These are phyloP conservation scores for Gyromitra esculenta DNA, from an alignment of 2,329 filamentous ascomycete species.

Conservation along the genomic window DNA sequence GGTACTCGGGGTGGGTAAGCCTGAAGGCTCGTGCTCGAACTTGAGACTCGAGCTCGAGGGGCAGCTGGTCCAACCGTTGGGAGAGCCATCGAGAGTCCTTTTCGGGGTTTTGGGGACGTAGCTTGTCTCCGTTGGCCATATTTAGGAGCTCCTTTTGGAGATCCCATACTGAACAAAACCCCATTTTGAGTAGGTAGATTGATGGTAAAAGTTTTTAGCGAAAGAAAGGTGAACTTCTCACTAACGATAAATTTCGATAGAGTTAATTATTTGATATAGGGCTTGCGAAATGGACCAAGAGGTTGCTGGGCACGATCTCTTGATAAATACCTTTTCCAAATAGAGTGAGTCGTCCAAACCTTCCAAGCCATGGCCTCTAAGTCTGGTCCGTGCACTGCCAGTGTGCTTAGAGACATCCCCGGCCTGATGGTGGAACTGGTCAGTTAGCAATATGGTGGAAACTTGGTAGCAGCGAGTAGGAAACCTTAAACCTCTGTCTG, in stretches of 20 bases:
- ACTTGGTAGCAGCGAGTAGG: too few species aligned
- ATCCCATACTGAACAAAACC: conserved; percentile 38
- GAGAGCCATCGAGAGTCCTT: conserved; percentile 36
- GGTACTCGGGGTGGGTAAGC: conserved; percentile 16
- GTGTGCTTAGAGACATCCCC: neutral
- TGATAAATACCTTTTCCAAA: conserved; percentile 9
- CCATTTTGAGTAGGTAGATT: conserved; percentile 10
- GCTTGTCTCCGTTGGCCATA: conserved; percentile 1
- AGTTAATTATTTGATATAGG: neutral
- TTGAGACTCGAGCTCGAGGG: neutral
- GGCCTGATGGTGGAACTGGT: too few species aligned
- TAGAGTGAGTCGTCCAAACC: neutral
- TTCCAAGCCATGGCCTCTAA: neutral
- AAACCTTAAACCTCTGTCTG: too few species aligned
- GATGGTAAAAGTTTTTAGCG: neutral
- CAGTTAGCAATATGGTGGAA: too few species aligned
- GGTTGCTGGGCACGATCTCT: neutral
- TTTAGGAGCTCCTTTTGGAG: conserved; percentile 35
- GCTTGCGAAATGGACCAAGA: neutral
- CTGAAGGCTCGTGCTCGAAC: conserved; percentile 11
- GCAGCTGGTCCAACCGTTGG: neutral
- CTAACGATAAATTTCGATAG: neutral
- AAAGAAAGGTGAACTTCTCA: neutral
- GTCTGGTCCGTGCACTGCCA: neutral
- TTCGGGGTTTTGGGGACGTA: conserved; percentile 22